Evolutionary conservation across 495 filamentous ascomycete species (phyloP).

Genomic region (Jackrogersella multiformis): DNA sequence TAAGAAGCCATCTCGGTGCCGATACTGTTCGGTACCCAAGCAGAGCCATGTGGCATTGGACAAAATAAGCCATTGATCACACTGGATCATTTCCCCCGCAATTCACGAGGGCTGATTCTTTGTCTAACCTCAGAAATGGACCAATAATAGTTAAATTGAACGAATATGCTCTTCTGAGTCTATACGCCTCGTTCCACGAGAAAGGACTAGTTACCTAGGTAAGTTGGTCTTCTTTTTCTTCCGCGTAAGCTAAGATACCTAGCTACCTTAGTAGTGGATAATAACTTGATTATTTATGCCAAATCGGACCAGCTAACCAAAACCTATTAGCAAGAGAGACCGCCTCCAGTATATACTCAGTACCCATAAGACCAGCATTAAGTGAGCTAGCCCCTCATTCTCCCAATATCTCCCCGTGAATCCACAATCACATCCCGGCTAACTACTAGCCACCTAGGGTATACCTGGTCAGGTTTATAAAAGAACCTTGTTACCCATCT

Average conservation of each 20-base stretch:
- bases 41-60: neutral
- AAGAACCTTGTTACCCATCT: neutral
- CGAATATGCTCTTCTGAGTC: neutral
- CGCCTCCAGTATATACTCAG: too few species aligned
- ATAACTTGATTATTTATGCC: neutral
- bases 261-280: neutral
- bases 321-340: too few species aligned
- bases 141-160: neutral
- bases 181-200: neutral
- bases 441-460: too few species aligned
- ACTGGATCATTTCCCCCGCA: neutral
- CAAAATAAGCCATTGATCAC: neutral
- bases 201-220: too few species aligned
- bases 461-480: too few species aligned
- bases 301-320: neutral
- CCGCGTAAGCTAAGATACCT: neutral
- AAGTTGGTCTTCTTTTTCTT: too few species aligned
- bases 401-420: constrained; percentile 17
- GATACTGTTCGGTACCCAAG: neutral
- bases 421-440: neutral
- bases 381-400: constrained; percentile 29
- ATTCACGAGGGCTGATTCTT: neutral
- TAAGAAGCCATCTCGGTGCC: neutral
- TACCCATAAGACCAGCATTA: too few species aligned
- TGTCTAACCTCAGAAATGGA: neutral